Conservation (phyloP, 495 filamentous ascomycete genomes). For the Podospora comata region DNA sequence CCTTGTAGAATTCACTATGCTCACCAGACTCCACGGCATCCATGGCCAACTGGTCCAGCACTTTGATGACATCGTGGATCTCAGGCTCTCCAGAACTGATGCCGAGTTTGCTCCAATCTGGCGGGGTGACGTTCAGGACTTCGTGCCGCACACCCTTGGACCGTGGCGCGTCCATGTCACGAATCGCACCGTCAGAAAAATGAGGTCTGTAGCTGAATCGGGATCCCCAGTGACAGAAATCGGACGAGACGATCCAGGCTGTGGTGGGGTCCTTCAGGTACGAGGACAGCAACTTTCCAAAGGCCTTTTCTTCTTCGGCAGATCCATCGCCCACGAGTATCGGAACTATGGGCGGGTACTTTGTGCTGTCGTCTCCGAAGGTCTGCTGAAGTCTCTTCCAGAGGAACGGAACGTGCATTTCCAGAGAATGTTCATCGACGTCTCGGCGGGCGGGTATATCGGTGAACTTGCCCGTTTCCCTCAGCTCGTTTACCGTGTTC, state of each 20-base stretch:
- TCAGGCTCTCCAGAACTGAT: constrained; percentile 43
- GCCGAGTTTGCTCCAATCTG: constrained; percentile 34
- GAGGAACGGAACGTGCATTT: constrained; percentile 95
- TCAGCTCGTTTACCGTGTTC: constrained; percentile 60
- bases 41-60: constrained; percentile 79
- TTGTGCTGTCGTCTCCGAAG: constrained; percentile 38
- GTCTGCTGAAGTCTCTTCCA: constrained; percentile 72
- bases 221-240: constrained; percentile 95
- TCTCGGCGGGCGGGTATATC: constrained; percentile 69
- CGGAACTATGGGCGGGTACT: constrained; percentile 75
- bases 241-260: constrained; percentile 83
- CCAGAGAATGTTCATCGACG: constrained; percentile 88
- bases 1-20: constrained; percentile 64
- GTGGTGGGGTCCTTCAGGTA: constrained; percentile 75
- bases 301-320: constrained; percentile 60
- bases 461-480: constrained; percentile 63
- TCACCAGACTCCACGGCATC: constrained; percentile 72
- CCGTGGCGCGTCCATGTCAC: constrained; percentile 39
- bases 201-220: constrained; percentile 71
- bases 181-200: constrained; percentile 23
- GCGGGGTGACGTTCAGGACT: constrained; percentile 40
- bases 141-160: constrained; percentile 58
- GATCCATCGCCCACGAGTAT: constrained; percentile 83
- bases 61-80: constrained; percentile 82
- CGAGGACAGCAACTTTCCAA: constrained; percentile 69